phyloP scores from a whole-genome alignment of 352 stramenopile species.

The Aphanomyces stellatus region DNA sequence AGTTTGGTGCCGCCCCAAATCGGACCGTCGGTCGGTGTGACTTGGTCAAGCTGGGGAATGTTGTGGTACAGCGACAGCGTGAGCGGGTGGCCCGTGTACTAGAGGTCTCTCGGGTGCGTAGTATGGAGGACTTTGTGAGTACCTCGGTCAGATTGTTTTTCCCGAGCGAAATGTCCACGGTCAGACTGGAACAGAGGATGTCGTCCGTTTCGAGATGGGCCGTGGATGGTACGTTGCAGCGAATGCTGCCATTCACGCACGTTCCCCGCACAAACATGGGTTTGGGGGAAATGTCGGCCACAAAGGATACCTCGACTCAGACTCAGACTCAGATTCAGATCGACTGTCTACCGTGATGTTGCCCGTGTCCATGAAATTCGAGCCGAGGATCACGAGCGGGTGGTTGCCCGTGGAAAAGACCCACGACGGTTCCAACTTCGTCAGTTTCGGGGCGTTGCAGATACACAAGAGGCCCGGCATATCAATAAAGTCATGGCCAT shows the following conservation, averaged over 20 bases:
- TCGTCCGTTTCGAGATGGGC: background rate
- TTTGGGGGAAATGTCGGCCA: background rate
- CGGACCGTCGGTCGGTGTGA: constrained; percentile 61
- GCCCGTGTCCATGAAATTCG: constrained; percentile 10
- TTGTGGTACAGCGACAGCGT: constrained; percentile 44
- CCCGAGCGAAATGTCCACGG: constrained; percentile 3
- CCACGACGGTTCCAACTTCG: constrained; percentile 6
- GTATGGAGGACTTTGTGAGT: background rate
- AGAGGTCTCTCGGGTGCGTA: background rate
- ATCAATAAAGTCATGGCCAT: constrained; percentile 15
- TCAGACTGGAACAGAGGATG: background rate
- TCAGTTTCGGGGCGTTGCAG: constrained; percentile 16
- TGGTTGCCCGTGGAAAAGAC: constrained; percentile 3
- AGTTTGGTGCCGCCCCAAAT: constrained; percentile 62
- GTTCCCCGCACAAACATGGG: background rate
- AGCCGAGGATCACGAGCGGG: constrained; percentile 9
- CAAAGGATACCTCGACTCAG: constrained; percentile 13
- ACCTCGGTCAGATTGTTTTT: background rate
- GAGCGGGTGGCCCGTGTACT: constrained; percentile 52
- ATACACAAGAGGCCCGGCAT: background rate
- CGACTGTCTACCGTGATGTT: background rate
- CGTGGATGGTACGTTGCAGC: constrained; percentile 1
- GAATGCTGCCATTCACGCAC: constrained; percentile 4
- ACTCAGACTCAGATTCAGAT: background rate
- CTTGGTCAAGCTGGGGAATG: constrained; percentile 28